Evolutionary conservation across 2,329 filamentous ascomycete genomes (phyloP).

Genomic region (Aureobasidium sp.): DNA sequence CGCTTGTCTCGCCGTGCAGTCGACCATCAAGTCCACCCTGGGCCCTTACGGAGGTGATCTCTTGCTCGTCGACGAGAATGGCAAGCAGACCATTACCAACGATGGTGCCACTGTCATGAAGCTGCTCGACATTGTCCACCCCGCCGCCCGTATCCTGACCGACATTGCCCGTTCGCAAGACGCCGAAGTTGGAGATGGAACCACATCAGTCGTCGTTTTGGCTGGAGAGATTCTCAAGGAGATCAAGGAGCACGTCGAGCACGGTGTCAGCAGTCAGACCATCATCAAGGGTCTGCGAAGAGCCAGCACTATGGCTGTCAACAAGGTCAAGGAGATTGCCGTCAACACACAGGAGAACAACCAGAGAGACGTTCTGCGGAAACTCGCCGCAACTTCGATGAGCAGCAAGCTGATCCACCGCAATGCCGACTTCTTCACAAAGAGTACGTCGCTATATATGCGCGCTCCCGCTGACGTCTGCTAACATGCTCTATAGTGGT

Average conservation of each 20-base stretch:
- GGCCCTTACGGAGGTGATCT: constrained; percentile 96
- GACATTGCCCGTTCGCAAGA: constrained; percentile 99
- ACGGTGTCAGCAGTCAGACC: constrained; percentile 92
- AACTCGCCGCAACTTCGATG: constrained; percentile 93
- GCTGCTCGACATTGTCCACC: constrained; percentile 98
- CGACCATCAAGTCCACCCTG: constrained; percentile 89
- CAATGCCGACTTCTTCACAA: constrained; percentile 94
- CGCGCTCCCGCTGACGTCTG: neutral
- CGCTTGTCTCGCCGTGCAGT: constrained; percentile 90
- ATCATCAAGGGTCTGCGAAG: constrained; percentile 94
- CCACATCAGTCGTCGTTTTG: constrained; percentile 91
- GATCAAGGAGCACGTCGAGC: constrained; percentile 90
- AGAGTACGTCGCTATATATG: constrained; percentile 53
- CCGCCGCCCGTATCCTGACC: constrained; percentile 91
- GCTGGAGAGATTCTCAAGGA: constrained; percentile 98
- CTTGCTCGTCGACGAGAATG: constrained; percentile 91
- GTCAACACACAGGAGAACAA: constrained; percentile 75
- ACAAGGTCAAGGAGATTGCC: constrained; percentile 98
- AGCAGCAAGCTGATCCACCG: constrained; percentile 99
- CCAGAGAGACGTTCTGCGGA: constrained; percentile 77
- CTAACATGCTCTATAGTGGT: constrained; percentile 59
- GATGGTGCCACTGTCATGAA: constrained; percentile 99
- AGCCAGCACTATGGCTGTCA: constrained; percentile 83
- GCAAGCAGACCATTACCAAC: constrained; percentile 95
- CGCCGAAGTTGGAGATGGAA: constrained; percentile 96